Conservation (phyloP, 148 eudicot species). For the Spergularia marina region DNA sequence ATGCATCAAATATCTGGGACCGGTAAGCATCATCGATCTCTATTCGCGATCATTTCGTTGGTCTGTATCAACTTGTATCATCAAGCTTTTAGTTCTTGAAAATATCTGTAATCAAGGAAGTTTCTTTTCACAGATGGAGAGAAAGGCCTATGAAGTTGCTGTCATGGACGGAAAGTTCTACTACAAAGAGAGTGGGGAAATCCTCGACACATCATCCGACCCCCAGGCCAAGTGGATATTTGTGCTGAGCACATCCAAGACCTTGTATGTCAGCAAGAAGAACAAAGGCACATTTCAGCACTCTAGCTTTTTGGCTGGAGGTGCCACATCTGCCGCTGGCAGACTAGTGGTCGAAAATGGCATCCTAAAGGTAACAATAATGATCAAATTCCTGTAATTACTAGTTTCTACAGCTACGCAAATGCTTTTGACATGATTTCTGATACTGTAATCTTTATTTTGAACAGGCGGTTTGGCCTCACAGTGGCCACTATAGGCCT, state of each 20-base stretch:
- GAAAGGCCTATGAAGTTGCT: slow-evolving; percentile 71
- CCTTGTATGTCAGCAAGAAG: slow-evolving; percentile 80
- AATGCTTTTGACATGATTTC: not conserved
- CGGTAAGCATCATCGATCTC: slow-evolving; percentile 44
- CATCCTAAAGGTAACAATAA: slow-evolving; percentile 57
- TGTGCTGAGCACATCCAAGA: slow-evolving; percentile 86
- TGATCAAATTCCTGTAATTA: not conserved
- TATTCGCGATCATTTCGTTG: not conserved
- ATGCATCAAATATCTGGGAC: slow-evolving; percentile 97
- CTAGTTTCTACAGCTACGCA: not conserved
- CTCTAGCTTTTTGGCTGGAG: slow-evolving; percentile 98
- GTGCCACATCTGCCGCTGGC: slow-evolving; percentile 97
- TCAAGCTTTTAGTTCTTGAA: not conserved
- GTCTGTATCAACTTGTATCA: not conserved
- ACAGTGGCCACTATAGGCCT: slow-evolving; percentile 96
- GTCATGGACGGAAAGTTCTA: slow-evolving; percentile 65
- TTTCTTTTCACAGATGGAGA: slow-evolving; percentile 65
- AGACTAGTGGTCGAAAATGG: slow-evolving; percentile 79
- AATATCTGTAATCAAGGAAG: not conserved
- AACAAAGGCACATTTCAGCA: slow-evolving; percentile 93
- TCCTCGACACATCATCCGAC: slow-evolving; percentile 59
- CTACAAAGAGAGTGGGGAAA: slow-evolving; percentile 55
- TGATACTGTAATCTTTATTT: not conserved
- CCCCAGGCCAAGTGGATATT: slow-evolving; percentile 87
- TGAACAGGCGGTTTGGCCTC: slow-evolving; percentile 89